Conservation (phyloP, 192 early-diverging fungal genomes). For the Dissophora ornata region DNA sequence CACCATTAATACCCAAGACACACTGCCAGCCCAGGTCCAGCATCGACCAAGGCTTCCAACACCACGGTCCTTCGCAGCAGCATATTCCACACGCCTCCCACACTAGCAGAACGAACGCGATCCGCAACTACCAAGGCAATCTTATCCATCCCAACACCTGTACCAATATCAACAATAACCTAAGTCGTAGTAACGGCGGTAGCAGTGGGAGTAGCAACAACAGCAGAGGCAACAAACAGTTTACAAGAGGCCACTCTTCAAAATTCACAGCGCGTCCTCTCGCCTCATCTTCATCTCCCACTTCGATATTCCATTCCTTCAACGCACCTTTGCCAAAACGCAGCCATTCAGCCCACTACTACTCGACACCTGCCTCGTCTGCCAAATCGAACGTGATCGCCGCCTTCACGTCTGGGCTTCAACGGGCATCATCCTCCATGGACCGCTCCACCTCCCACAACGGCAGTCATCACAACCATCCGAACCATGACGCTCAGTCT, state of each 20-base stretch:
- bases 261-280: not conserved
- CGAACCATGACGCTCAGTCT: conserved; percentile 34
- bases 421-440: conserved; percentile 26
- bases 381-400: conserved; percentile 12
- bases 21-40: not conserved
- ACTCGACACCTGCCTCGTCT: not conserved
- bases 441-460: conserved; percentile 26
- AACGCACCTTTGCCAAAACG: not conserved
- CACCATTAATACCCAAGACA: not conserved
- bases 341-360: conserved; percentile 1
- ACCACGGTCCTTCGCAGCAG: not conserved
- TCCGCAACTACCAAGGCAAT: no score
- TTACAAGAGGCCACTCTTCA: conserved; percentile 5
- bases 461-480: not conserved
- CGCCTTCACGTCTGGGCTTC: conserved; percentile 12
- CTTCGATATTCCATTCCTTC: not conserved
- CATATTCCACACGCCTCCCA: not conserved
- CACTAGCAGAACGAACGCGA: no score
- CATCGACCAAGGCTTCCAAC: not conserved
- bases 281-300: conserved; percentile 8
- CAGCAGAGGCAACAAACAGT: not conserved
- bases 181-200: not conserved
- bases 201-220: not conserved
- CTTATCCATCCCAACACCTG: no score
- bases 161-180: not conserved